Conservation (phyloP, 2,329 filamentous ascomycete genomes). For the Sporothrix globosa region DNA sequence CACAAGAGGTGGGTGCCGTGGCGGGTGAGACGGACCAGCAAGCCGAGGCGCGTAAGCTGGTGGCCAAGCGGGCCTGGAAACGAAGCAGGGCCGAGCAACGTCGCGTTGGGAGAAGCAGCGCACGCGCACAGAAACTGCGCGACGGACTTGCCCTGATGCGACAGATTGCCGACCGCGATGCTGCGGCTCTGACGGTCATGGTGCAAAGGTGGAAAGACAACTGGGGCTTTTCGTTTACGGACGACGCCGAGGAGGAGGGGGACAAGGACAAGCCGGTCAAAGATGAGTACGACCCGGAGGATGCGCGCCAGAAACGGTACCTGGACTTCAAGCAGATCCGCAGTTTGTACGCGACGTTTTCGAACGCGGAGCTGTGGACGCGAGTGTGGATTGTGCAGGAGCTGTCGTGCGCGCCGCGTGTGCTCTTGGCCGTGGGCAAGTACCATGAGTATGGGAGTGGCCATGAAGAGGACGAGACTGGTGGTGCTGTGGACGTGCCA, state of each 20-base stretch:
- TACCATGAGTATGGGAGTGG: not conserved
- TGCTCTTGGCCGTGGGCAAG: constrained; percentile 21
- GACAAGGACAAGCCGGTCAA: not conserved
- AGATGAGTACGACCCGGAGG: not conserved
- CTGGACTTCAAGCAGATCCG: not conserved
- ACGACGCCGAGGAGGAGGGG: not conserved
- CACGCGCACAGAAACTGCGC: not conserved
- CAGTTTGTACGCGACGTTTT: constrained; percentile 5
- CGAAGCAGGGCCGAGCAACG: not conserved
- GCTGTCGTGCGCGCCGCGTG: constrained; percentile 31
- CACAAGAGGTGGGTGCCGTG: not conserved
- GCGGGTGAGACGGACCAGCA: not conserved
- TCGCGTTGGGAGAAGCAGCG: not conserved
- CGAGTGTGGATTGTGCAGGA: constrained; percentile 35
- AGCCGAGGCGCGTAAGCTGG: not conserved
- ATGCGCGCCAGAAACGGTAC: not conserved
- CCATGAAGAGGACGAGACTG: not conserved
- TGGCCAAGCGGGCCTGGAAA: not conserved
- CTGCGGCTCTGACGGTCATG: constrained; percentile 17
- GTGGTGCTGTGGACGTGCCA: not conserved
- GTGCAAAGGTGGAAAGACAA: constrained; percentile 18
- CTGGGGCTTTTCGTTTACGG: not conserved
- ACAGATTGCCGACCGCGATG: constrained; percentile 15
- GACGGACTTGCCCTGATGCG: constrained; percentile 27
- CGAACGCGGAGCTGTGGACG: constrained; percentile 25